Conservation (phyloP, 2,329 filamentous ascomycete genomes). For the Knoxdaviesia proteae region DNA sequence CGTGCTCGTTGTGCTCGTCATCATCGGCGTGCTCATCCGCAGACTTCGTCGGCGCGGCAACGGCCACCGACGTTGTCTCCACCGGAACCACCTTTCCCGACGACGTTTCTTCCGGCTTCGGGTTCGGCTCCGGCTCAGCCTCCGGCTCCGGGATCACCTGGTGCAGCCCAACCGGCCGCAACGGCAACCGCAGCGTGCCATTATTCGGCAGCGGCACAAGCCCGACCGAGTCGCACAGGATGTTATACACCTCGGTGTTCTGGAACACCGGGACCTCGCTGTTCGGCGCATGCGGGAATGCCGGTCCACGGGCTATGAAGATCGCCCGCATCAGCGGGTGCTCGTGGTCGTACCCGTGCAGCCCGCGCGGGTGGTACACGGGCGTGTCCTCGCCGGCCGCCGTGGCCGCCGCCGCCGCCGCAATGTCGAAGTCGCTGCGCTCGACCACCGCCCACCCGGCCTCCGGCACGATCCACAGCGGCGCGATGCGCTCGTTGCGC, state of each 20-base stretch:
- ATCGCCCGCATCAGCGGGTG: constrained; percentile 93
- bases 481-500: constrained; percentile 73
- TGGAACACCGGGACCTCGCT: constrained; percentile 68
- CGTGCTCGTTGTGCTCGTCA: constrained; percentile 4
- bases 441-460: constrained; percentile 83
- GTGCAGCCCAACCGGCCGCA: constrained; percentile 43
- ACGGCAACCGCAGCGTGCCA: constrained; percentile 57
- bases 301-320: constrained; percentile 77
- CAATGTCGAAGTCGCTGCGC: constrained; percentile 55
- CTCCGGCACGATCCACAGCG: constrained; percentile 83
- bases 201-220: constrained; percentile 62
- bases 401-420: constrained; percentile 29
- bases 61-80: background rate
- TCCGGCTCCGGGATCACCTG: constrained; percentile 13
- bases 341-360: constrained; percentile 91
- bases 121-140: constrained; percentile 5
- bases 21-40: constrained; percentile 5
- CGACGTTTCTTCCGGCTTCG: background rate
- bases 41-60: background rate
- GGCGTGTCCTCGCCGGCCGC: constrained; percentile 25
- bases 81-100: background rate
- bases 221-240: constrained; percentile 72
- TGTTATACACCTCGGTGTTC: constrained; percentile 89
- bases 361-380: constrained; percentile 58
- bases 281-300: constrained; percentile 70